These are phyloP conservation scores for Tausonia pullulans DNA, from an alignment of 1,284 basidiomycete species.

Conservation along the genomic window DNA sequence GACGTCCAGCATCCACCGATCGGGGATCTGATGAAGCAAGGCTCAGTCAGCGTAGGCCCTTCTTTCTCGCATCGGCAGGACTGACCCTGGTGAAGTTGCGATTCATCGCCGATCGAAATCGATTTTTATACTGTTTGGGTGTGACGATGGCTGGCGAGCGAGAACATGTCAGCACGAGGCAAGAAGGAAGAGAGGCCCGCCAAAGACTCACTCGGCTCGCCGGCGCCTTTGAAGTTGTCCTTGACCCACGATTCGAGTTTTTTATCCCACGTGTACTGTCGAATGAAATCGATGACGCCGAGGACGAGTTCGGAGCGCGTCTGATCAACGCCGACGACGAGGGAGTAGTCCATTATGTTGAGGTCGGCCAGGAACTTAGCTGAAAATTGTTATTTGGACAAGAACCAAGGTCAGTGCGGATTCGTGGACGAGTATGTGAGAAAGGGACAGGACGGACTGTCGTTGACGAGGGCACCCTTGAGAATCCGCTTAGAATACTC, in stretches of 20 bases:
- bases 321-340: constrained; percentile 86
- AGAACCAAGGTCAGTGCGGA: constrained; percentile 9
- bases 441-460: constrained; percentile 47
- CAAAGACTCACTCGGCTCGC: constrained; percentile 53
- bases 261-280: constrained; percentile 94
- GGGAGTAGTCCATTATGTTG: constrained; percentile 98
- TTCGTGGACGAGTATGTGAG: too few relatives aligned
- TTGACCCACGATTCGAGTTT: constrained; percentile 96
- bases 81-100: constrained; percentile 73
- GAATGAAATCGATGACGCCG: constrained; percentile 68
- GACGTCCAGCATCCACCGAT: constrained; percentile 62
- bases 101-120: constrained; percentile 86
- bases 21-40: constrained; percentile 48
- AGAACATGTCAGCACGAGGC: background rate
- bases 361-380: constrained; percentile 75
- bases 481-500: constrained; percentile 92
- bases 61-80: background rate
- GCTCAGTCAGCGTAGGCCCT: constrained; percentile 8
- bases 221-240: constrained; percentile 58
- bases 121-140: constrained; percentile 37
- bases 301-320: constrained; percentile 62
- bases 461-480: constrained; percentile 81
- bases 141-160: constrained; percentile 58
- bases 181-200: background rate
- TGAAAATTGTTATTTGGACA: constrained; percentile 8